A percentile compares a stretch with the other conserved stretches of the same genome.
phyloP scores from a whole-genome alignment of 2,329 filamentous ascomycete species.

The Trichoderma polysporum region DNA sequence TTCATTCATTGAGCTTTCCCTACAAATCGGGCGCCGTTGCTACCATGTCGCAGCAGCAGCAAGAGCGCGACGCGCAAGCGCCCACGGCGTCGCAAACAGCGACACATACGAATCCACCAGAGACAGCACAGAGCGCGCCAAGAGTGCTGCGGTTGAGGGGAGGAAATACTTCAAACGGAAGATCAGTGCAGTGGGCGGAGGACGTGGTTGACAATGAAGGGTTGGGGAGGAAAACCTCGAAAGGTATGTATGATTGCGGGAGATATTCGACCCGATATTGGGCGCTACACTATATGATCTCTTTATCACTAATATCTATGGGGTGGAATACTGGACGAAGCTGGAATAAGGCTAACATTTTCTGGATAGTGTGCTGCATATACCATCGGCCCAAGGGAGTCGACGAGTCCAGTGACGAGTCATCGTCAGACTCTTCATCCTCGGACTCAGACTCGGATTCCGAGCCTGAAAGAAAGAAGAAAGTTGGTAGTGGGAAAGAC shows the following conservation, averaged over 20 bases:
- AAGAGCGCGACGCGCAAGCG: conserved; percentile 29
- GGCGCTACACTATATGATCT: background rate
- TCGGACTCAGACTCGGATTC: conserved; percentile 55
- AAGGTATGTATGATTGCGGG: conserved; percentile 65
- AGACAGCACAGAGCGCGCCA: conserved; percentile 33
- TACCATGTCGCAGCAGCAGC: conserved; percentile 35
- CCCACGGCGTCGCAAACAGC: conserved; percentile 38
- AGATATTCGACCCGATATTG: background rate
- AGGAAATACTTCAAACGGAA: conserved; percentile 44
- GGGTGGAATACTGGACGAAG: background rate
- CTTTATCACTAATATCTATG: background rate
- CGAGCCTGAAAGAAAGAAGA: conserved; percentile 39
- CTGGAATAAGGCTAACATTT: background rate
- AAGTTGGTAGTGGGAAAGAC: conserved; percentile 35
- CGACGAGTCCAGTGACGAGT: conserved; percentile 75
- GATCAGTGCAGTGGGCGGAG: conserved; percentile 86
- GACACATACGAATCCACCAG: conserved; percentile 31
- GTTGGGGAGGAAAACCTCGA: conserved; percentile 88
- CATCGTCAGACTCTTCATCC: conserved; percentile 51
- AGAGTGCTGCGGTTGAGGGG: conserved; percentile 54
- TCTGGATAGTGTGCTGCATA: conserved; percentile 85
- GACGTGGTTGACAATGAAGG: conserved; percentile 95
- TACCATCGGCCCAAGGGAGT: conserved; percentile 83
- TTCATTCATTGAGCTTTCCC: background rate
- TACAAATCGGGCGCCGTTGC: background rate